These are phyloP conservation scores for Penicillium psychrofluorescens DNA, from an alignment of 495 filamentous ascomycete species.

Conservation along the genomic window DNA sequence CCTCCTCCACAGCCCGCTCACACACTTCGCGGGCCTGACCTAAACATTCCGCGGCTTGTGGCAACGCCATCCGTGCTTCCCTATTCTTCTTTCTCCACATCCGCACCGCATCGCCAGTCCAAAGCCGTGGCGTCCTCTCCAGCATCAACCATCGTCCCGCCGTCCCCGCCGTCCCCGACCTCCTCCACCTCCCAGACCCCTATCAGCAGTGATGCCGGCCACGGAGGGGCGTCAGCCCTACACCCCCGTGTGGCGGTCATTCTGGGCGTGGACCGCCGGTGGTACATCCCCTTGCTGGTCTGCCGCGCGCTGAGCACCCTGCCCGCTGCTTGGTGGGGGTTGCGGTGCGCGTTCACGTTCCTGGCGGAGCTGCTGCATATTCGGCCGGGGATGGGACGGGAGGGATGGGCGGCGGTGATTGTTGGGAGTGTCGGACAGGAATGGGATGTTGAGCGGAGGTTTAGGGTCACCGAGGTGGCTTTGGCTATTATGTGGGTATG, in stretches of 20 bases:
- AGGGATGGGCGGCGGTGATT: constrained; percentile 40
- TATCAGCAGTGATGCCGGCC: constrained; percentile 26
- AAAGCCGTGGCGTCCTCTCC: constrained; percentile 29
- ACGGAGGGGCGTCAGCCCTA: constrained; percentile 28
- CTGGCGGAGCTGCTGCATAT: constrained; percentile 48
- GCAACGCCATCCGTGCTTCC: constrained; percentile 8
- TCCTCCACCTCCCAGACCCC: constrained; percentile 28
- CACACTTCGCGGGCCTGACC: constrained; percentile 19
- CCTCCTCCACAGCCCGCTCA: constrained; percentile 8
- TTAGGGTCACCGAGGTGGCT: constrained; percentile 69
- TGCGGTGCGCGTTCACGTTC: constrained; percentile 53
- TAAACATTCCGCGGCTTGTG: constrained; percentile 11
- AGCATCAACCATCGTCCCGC: constrained; percentile 20
- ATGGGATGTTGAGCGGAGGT: constrained; percentile 48
- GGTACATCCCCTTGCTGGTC: constrained; percentile 55
- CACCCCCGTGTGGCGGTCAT: constrained; percentile 61
- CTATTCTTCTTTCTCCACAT: constrained; percentile 15
- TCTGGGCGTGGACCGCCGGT: constrained; percentile 53
- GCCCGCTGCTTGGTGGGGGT: constrained; percentile 56
- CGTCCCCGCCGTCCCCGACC: constrained; percentile 31
- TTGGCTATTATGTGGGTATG: constrained; percentile 80
- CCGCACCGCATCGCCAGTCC: constrained; percentile 15
- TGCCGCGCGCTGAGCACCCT: constrained; percentile 54
- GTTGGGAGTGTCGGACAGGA: constrained; percentile 38
- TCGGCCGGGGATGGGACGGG: constrained; percentile 36